Evolutionary conservation across 306 rosid genomes (phyloP).

Genomic region (Senna tora): DNA sequence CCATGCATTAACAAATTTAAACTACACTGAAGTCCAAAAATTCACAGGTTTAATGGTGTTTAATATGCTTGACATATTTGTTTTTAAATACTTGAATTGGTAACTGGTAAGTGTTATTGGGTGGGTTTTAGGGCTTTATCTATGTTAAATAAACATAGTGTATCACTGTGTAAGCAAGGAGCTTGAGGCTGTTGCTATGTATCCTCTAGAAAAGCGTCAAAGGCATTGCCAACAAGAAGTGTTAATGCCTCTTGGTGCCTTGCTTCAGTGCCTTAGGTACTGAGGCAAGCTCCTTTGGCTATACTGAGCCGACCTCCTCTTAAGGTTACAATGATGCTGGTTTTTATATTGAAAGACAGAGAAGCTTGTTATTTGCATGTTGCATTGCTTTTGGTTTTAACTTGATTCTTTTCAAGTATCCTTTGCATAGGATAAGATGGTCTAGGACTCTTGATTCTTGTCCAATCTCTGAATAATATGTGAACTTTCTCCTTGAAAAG

Average conservation of each 20-base stretch:
- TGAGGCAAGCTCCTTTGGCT: no score
- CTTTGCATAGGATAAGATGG: no score
- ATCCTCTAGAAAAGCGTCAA: background rate
- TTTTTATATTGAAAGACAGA: no score
- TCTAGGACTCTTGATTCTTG: no score
- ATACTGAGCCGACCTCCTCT: no score
- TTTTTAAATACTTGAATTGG: no score
- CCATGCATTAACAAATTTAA: background rate
- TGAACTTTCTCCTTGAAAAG: background rate
- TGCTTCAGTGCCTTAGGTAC: background rate
- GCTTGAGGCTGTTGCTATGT: background rate
- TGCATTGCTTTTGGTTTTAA: no score
- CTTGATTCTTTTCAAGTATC: no score
- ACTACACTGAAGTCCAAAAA: no score
- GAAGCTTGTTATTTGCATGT: no score
- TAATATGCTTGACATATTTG: background rate
- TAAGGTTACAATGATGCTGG: no score
- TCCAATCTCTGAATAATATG: no score
- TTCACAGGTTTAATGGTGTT: background rate
- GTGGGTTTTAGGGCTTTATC: background rate
- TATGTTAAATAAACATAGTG: background rate
- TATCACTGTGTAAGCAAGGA: background rate
- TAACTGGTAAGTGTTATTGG: background rate
- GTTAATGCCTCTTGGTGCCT: background rate
- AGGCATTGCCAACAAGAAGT: background rate